Percentiles rank a stretch among this genome's conserved stretches.
These are phyloP conservation scores for Drechslera avenae DNA, from an alignment of 2,329 filamentous ascomycete genomes.

Conservation along the genomic window DNA sequence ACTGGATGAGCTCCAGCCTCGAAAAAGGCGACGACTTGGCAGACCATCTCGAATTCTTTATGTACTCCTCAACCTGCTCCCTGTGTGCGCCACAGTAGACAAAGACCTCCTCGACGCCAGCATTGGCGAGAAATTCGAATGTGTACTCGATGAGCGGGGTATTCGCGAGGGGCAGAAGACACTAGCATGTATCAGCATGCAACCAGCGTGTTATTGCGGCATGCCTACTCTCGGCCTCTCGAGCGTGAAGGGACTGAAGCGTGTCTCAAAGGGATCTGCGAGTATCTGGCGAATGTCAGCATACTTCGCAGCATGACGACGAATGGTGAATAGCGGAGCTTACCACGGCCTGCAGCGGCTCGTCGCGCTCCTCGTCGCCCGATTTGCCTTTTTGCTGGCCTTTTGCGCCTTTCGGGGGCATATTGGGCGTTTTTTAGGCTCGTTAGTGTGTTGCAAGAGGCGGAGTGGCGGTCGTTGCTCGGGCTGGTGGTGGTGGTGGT, in stretches of 20 bases:
- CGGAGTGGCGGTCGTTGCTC: conserved; percentile 16
- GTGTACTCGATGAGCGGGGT: conserved; percentile 97
- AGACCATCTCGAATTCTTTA: conserved; percentile 77
- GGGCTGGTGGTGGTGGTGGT: conserved; percentile 17
- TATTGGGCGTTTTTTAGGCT: conserved; percentile 49
- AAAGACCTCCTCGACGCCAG: conserved; percentile 91
- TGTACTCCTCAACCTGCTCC: conserved; percentile 84
- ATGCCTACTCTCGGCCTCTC: conserved; percentile 79
- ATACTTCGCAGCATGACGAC: conserved; percentile 4
- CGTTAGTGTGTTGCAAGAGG: conserved; percentile 7
- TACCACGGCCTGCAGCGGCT: conserved; percentile 67
- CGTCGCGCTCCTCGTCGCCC: conserved; percentile 63
- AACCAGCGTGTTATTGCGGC: background rate
- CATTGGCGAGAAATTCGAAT: conserved; percentile 92
- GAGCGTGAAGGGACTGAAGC: conserved; percentile 87
- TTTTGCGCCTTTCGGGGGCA: conserved; percentile 58
- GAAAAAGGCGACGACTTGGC: conserved; percentile 78
- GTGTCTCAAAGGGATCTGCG: conserved; percentile 91
- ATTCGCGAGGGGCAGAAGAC: conserved; percentile 90
- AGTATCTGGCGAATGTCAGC: conserved; percentile 67
- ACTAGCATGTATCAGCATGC: conserved; percentile 59
- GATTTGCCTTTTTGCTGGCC: conserved; percentile 47
- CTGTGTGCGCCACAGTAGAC: conserved; percentile 90
- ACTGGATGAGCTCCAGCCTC: conserved; percentile 81
- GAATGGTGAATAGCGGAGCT: conserved; percentile 35